Base-by-base conservation (phyloP, 2,329 filamentous ascomycete genomes). In the Sporothrix phasma region DNA sequence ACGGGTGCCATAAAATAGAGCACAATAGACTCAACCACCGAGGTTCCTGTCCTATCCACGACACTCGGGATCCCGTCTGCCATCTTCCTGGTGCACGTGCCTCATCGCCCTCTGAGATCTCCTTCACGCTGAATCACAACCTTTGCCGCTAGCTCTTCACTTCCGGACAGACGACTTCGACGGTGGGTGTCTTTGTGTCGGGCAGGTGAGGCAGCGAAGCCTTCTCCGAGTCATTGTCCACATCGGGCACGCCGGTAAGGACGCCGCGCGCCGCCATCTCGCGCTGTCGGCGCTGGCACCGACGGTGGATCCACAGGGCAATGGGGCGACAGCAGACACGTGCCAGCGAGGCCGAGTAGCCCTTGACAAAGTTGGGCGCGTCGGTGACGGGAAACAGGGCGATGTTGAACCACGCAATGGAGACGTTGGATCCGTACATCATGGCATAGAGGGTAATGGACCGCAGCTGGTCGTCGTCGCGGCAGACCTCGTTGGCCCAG, bases 381-480 rank as follows among this genome's bases (percentile, higher is more conserved):
- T 61, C 58, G 5, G 58, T 61, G 17, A 61, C 58, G 17, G 58
- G 58, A 13, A 61, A 61, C 1, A 61, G 29, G n/a, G 58, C 58
- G 19, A 61, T 47, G 58, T 61, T 61, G 58, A 61, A 47, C 58
- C 58, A 61, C 17, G 58, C 58, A 15, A 47, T 61, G n/a, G 41
- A 47, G n/a, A 47, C 29, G 17, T 47, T 61, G 43, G 58, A 61
- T 26, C 58, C 58, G 58, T 61, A 61, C 59, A 61, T 61, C 59
- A 61, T 61, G 19, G 59, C 59, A 22, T 51, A 49, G 19, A 61
- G 45, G 2, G 45, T 61, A 31, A 61, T 26, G 45, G 59, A 49
- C 31, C 59, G 59, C 45, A 51, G 31, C 31, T 61, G 45, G 22
- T 49, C 45, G 24, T 61, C 59, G 59, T 61, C 59, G 46, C 59